phyloP scores from a whole-genome alignment of 805 yeast species.

The Priceomyces haplophilus region DNA sequence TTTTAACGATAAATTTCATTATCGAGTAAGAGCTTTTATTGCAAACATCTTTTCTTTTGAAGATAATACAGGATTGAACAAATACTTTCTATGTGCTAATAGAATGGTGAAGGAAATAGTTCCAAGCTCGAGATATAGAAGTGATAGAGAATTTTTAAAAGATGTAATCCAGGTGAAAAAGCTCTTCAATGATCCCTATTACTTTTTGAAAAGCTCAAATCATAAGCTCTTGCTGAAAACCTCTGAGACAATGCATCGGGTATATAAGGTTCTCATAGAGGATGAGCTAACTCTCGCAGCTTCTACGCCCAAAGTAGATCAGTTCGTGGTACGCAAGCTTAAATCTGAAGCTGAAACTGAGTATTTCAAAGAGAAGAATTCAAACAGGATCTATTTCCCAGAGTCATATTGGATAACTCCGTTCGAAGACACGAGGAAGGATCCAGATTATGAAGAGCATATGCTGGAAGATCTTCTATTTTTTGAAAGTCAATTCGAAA shows the following conservation, averaged over 20 bases:
- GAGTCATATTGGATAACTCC: constrained; percentile 35
- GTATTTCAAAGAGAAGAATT: constrained; percentile 18
- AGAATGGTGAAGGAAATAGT: constrained; percentile 23
- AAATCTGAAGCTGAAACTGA: constrained; percentile 13
- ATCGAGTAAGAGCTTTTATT: constrained; percentile 33
- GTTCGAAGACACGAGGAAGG: constrained; percentile 22
- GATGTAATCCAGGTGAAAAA: constrained; percentile 31
- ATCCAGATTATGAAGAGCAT: constrained; percentile 14
- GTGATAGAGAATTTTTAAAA: constrained; percentile 24
- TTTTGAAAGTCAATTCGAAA: constrained; percentile 23
- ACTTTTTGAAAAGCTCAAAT: constrained; percentile 21
- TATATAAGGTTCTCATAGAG: constrained; percentile 26
- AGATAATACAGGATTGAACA: constrained; percentile 45
- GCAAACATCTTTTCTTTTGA: constrained; percentile 34
- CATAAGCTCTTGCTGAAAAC: constrained; percentile 18
- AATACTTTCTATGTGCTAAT: constrained; percentile 32
- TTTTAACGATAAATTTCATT: constrained; percentile 37
- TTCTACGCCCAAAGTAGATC: constrained; percentile 16
- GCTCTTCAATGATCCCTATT: constrained; percentile 35
- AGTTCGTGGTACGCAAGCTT: constrained; percentile 12
- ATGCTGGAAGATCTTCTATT: constrained; percentile 23
- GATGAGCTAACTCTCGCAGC: constrained; percentile 26
- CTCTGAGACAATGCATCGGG: constrained; percentile 23
- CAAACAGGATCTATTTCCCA: constrained; percentile 26
- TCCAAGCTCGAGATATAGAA: constrained; percentile 17